These are phyloP conservation scores for Debaryomyces coudertii DNA, from an alignment of 1,139 yeast genomes.

Conservation along the genomic window DNA sequence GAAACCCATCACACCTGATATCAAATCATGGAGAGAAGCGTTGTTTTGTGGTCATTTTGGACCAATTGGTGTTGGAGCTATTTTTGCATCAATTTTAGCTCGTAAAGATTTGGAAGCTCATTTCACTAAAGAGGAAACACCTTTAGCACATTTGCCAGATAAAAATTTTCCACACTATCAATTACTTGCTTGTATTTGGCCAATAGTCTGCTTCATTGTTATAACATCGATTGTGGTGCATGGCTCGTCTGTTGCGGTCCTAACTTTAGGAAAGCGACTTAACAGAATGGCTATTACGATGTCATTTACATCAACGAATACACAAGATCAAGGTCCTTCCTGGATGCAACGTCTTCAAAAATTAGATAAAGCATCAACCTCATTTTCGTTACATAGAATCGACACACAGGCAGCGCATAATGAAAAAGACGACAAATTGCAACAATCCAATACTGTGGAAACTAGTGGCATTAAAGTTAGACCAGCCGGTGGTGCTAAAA, in stretches of 20 bases:
- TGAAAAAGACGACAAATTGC: constrained; percentile 21
- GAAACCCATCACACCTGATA: constrained; percentile 87
- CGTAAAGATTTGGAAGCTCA: constrained; percentile 72
- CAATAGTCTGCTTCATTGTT: constrained; percentile 82
- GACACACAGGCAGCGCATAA: constrained; percentile 55
- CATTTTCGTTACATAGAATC: constrained; percentile 79
- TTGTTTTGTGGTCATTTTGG: constrained; percentile 97
- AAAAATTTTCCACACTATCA: constrained; percentile 62
- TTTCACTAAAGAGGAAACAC: constrained; percentile 60
- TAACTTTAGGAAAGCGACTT: constrained; percentile 83
- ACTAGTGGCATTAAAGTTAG: constrained; percentile 71
- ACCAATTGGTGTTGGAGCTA: constrained; percentile 97
- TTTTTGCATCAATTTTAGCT: constrained; percentile 86
- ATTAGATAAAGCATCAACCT: constrained; percentile 68
- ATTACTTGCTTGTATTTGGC: constrained; percentile 82
- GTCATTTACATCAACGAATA: constrained; percentile 76
- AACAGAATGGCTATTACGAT: constrained; percentile 92
- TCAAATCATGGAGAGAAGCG: constrained; percentile 94
- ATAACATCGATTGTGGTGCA: constrained; percentile 88
- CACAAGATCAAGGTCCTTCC: constrained; percentile 60
- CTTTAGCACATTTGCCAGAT: constrained; percentile 57
- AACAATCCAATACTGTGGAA: constrained; percentile 47
- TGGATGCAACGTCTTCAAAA: constrained; percentile 92
- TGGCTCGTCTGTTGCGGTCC: constrained; percentile 95
- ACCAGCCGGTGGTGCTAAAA: constrained; percentile 79